phyloP scores from a whole-genome alignment of 2,329 filamentous ascomycete genomes.

The Fusarium beomiforme region DNA sequence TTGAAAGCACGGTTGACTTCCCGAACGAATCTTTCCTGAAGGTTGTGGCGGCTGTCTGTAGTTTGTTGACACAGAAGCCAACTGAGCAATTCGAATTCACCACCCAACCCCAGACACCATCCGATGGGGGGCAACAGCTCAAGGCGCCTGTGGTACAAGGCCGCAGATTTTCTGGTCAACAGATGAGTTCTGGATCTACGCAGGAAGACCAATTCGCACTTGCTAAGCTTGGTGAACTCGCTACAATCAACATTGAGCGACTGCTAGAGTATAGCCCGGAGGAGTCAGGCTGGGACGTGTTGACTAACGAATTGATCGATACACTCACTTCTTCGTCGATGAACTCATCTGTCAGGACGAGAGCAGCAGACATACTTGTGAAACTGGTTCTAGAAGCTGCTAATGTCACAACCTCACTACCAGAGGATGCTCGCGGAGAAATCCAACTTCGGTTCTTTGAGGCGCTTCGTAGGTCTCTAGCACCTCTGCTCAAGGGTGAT shows the following conservation, averaged over 20 bases:
- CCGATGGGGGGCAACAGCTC: conserved; percentile 43
- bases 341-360: conserved; percentile 63
- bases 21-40: conserved; percentile 83
- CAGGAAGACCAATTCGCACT: conserved; percentile 75
- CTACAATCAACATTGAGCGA: conserved; percentile 78
- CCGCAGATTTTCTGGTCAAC: conserved; percentile 56
- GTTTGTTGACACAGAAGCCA: conserved; percentile 65
- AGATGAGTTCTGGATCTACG: conserved; percentile 59
- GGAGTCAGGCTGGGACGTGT: conserved; percentile 78
- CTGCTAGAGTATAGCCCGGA: conserved; percentile 73
- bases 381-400: conserved; percentile 67
- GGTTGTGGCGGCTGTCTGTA: conserved; percentile 79
- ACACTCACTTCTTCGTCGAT: conserved; percentile 60
- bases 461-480: conserved; percentile 70
- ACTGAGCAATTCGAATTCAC: conserved; percentile 33
- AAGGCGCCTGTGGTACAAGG: conserved; percentile 54
- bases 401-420: conserved; percentile 62
- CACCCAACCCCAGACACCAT: conserved; percentile 21
- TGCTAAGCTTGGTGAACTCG: conserved; percentile 77
- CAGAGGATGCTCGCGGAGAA: conserved; percentile 61
- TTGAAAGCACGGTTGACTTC: conserved; percentile 93
- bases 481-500: conserved; percentile 62
- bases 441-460: conserved; percentile 79
- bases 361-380: conserved; percentile 73
- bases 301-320: conserved; percentile 66